Evolutionary conservation across 495 filamentous ascomycete genomes (phyloP), one percentile per base, ranked within the genome.

Genomic region (Lophiostoma macrostomum): DNA sequence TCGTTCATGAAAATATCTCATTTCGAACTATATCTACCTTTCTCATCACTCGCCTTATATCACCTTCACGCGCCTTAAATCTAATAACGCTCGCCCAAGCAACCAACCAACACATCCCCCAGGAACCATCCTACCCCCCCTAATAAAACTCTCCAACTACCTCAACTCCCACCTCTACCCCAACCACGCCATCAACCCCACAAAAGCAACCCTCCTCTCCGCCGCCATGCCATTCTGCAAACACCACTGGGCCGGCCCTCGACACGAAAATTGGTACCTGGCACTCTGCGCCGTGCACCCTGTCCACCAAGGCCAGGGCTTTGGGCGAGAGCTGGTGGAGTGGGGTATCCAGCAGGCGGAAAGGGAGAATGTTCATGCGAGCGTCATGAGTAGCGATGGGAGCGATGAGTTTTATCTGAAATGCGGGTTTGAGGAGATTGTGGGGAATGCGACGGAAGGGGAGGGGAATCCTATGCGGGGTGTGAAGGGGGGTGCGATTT

Each of bases 221-320:
- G 23, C 11, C 8, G 16, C 22, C 3, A n/a, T 34, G 14, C 49
- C 49, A 12, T 52, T 49, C 41, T 43, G 16, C 29, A n/a, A 4
- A 5, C 56, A 59, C 29, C 48, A 53, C 42, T 59, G 56, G 56
- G 28, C 2, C 13, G 39, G 40, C 16, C 18, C 12, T 7, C 48
- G 56, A 5, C n/a, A 14, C 20, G 50, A 59, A 3, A 36, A 42
- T 16, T 53, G 39, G 36, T 53, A 53, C 36, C 49, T 59, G 2
- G 34, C 56, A 13, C 49, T 59, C 1, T 32, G 47, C 1, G 56
- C 49, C 32, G 43, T 59, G 8, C 49, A 59, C 37, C 56, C 56
- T 19, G 46, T 48, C 18, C 43, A 46, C 24, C 56, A 59, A 24
- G 49, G 56, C 20, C 13, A 20, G n/a, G 56, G 56, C 1, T 38